Conservation (phyloP, 2,329 filamentous ascomycete genomes). For the Claviceps maximensis region DNA sequence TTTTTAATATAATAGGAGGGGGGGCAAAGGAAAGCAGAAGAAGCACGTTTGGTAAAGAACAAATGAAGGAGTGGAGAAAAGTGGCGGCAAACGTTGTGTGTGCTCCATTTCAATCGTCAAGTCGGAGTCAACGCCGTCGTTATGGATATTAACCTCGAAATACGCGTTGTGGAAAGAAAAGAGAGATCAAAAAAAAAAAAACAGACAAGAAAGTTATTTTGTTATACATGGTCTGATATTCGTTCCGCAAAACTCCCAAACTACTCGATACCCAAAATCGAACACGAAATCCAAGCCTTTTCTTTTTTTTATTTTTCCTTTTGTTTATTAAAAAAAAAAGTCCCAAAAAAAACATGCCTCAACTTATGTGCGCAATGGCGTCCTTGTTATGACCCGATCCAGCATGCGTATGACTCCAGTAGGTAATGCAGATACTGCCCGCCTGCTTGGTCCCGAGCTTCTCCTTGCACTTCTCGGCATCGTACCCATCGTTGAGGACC, state of each 20-base stretch:
- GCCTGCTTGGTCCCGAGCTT: conserved; percentile 9
- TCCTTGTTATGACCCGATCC: background rate
- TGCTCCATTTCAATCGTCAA: background rate
- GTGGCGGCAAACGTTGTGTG: too few species aligned
- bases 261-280: background rate
- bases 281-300: too few species aligned
- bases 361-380: background rate
- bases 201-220: background rate
- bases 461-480: conserved; percentile 11
- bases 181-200: background rate
- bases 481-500: conserved; percentile 8
- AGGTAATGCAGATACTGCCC: conserved; percentile 14
- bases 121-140: background rate
- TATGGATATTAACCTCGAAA: background rate
- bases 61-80: too few species aligned
- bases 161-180: too few species aligned
- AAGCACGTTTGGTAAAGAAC: too few species aligned
- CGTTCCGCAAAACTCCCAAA: too few species aligned
- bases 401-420: conserved; percentile 16
- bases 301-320: too few species aligned
- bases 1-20: too few species aligned
- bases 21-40: too few species aligned
- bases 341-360: too few species aligned
- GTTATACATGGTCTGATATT: background rate
- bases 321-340: too few species aligned